A percentile compares a stretch with the other conserved stretches of the same genome.
Evolutionary conservation across 2,329 filamentous ascomycete species (phyloP).

Genomic region (Waltergamsia citrina): DNA sequence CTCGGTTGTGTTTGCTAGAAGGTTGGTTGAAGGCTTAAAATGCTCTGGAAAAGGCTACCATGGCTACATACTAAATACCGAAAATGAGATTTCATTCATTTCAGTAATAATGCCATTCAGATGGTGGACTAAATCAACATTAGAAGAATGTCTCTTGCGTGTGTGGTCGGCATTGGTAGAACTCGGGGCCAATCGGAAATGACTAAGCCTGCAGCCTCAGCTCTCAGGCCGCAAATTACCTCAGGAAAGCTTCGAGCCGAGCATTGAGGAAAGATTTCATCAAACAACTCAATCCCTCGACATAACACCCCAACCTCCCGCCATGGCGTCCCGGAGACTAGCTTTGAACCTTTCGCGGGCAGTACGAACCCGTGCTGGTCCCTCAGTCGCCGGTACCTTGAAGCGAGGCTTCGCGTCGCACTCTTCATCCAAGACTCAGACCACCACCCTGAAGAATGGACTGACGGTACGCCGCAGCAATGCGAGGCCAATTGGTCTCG

Average conservation of each 20-base stretch:
- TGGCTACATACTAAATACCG: no score
- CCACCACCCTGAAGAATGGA: conserved; percentile 93
- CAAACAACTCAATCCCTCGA: conserved; percentile 46
- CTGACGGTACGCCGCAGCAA: conserved; percentile 62
- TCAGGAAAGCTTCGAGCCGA: conserved; percentile 35
- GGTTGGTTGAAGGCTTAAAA: no score
- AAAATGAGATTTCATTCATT: no score
- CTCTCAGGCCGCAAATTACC: conserved; percentile 33
- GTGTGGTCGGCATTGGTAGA: not conserved
- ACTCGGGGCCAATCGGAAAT: conserved; percentile 20
- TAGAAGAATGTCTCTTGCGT: not conserved
- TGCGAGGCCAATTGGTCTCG: conserved; percentile 26
- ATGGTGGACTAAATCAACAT: no score
- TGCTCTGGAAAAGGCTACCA: no score
- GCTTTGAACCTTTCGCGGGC: conserved; percentile 88
- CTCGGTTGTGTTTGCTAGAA: no score
- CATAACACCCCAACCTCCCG: conserved; percentile 39
- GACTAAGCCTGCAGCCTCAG: conserved; percentile 24
- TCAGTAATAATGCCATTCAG: no score
- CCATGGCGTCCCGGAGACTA: conserved; percentile 95
- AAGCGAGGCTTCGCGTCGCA: conserved; percentile 79
- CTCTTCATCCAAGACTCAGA: conserved; percentile 73
- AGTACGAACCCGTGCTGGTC: conserved; percentile 77
- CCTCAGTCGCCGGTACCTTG: conserved; percentile 68
- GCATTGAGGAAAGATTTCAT: conserved; percentile 37